Conservation (phyloP, 129 eudicot genomes). For the Flaveria sonorensis region DNA sequence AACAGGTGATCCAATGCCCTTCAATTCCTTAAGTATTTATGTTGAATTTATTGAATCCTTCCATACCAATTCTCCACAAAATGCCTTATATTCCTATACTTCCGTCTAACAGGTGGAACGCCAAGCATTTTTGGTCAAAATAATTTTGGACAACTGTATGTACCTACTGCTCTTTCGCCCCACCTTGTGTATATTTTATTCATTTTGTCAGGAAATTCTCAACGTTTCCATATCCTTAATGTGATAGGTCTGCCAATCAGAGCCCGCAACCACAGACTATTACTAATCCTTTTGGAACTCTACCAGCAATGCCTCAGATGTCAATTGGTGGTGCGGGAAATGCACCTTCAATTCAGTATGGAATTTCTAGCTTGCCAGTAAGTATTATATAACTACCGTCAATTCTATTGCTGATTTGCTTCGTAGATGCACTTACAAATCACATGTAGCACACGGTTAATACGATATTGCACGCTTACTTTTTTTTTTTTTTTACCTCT, state of each 20-base stretch:
- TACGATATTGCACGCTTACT: background rate
- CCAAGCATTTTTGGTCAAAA: conserved; percentile 64
- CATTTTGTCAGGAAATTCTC: background rate
- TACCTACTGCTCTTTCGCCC: background rate
- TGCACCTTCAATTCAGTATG: conserved; percentile 89
- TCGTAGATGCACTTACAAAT: background rate
- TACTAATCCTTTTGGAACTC: conserved; percentile 87
- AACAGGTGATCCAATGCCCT: conserved; percentile 44
- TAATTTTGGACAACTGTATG: conserved; percentile 74
- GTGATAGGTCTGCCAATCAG: conserved; percentile 62
- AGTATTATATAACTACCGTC: conserved; percentile 18
- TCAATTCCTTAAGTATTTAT: background rate
- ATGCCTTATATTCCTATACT: background rate
- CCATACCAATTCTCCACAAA: background rate
- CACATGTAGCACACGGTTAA: background rate
- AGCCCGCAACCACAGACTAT: conserved; percentile 56
- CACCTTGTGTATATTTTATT: background rate
- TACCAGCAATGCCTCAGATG: conserved; percentile 96
- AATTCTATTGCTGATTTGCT: background rate
- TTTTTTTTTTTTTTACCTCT: background rate
- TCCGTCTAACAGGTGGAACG: conserved; percentile 43
- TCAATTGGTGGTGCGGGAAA: conserved; percentile 77
- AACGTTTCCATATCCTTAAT: background rate
- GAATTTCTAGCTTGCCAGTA: conserved; percentile 96
- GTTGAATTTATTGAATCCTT: background rate